Base-by-base conservation (phyloP, 208 protist genomes). In the Angomonas ambiguus region DNA sequence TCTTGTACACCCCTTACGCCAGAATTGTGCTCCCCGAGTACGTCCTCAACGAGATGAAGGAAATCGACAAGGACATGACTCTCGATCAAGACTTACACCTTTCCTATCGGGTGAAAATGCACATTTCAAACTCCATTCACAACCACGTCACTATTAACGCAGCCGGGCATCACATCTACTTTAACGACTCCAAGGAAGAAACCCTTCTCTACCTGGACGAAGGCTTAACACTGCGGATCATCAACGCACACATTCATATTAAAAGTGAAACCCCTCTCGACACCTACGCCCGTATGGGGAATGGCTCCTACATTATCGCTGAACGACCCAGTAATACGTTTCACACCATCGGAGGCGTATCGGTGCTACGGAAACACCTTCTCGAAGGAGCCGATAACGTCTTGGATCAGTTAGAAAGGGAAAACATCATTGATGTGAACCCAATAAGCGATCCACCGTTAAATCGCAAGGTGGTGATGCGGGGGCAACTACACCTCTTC, bases 131-230 rank as follows among this genome's bases (percentile, higher is more conserved):
- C 31, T 59, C 33, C 41, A 48, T 45, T 0, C 74, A 79, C 59
- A 93, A 86, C 62, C 69, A 83, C 64, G 68, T 93, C 48, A 79
- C 77, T 32, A 77, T 93, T 55, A 77, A 90, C 65, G 83, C 66
- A 13, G 70, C 71, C 33, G 83, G 83, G 2, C 35, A 81, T 72
- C 74, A 80, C 20, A 83, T 93, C 60, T 67, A 88, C 67, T 77
- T 93, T 53, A 74, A 79, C 16, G 57, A 62, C 30, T 58, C 65
- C 38, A 70, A 65, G 16, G 65, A 60, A 20, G 72, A 64, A 10
- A 72, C 71, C 3, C 65, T 89, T 1, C 53, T 93, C 18, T 66
- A 72, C 41, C 67, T 93, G n/a, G 83, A 85, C 38, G 77, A 83
- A 51, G 87, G 87, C 2, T 55, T 93, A 25, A 88, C 87, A 30